Evolutionary conservation across 768 basidiomycete species (phyloP).

Genomic region (Lentinula aciculospora): DNA sequence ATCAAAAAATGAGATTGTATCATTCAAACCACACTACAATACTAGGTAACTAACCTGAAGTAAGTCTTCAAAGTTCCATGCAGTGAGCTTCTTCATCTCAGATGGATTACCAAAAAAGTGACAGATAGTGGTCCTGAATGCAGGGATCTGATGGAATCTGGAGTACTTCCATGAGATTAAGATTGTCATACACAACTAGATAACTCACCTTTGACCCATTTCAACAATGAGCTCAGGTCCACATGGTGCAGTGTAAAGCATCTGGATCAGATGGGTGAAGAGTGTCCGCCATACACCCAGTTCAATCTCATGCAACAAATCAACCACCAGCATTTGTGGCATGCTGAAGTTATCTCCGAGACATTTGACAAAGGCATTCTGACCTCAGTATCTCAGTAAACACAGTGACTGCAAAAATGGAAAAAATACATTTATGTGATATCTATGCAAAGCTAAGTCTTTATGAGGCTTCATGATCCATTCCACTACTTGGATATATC

Average conservation of each 20-base stretch:
- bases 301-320: slow-evolving; percentile 31
- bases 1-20: not conserved
- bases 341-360: slow-evolving; percentile 15
- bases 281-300: slow-evolving; percentile 29
- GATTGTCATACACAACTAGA: not conserved
- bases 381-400: too few relatives aligned
- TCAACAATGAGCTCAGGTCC: slow-evolving; percentile 8
- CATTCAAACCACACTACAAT: not conserved
- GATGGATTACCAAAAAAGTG: slow-evolving; percentile 22
- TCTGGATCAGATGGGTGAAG: slow-evolving; percentile 25
- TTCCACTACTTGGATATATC: too few relatives aligned
- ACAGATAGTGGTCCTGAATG: slow-evolving; percentile 21
- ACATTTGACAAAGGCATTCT: slow-evolving; percentile 24
- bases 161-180: not conserved
- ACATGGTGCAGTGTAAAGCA: slow-evolving; percentile 15
- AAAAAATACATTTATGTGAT: too few relatives aligned
- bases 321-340: slow-evolving; percentile 20
- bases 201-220: slow-evolving; percentile 11
- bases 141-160: slow-evolving; percentile 15
- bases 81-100: slow-evolving; percentile 23
- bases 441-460: too few relatives aligned
- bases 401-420: too few relatives aligned
- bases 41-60: slow-evolving; percentile 15
- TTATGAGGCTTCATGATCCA: too few relatives aligned
- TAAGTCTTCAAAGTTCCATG: slow-evolving; percentile 27